Evolutionary conservation across 805 yeast genomes (phyloP).

Genomic region (Candida nemodendra): DNA sequence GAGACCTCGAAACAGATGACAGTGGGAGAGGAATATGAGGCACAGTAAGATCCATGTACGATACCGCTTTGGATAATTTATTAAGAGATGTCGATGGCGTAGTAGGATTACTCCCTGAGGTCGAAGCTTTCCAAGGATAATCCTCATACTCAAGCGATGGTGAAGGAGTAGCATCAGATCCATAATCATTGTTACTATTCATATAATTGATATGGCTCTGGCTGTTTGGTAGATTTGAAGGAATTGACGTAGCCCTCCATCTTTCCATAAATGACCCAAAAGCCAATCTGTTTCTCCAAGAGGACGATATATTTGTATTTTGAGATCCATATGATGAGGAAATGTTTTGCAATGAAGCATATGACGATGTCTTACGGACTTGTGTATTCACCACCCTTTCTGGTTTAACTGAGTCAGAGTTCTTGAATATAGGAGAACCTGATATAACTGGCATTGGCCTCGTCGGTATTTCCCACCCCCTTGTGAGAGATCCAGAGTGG

Average conservation of each 20-base stretch:
- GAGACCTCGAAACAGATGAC: slow-evolving; percentile 7
- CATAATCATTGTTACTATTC: slow-evolving; percentile 1
- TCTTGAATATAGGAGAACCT: slow-evolving; percentile 18
- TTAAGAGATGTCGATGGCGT: slow-evolving; percentile 9
- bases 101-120: slow-evolving; percentile 9
- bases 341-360: slow-evolving; percentile 34
- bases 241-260: slow-evolving; percentile 19
- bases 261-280: slow-evolving; percentile 32
- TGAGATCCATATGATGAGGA: slow-evolving; percentile 38
- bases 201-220: not conserved
- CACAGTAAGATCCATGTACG: slow-evolving; percentile 7
- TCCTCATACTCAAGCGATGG: slow-evolving; percentile 29
- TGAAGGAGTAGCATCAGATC: slow-evolving; percentile 23
- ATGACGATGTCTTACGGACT: slow-evolving; percentile 30
- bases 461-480: slow-evolving; percentile 46
- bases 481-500: slow-evolving; percentile 16
- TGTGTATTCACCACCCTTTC: slow-evolving; percentile 21
- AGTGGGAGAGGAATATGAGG: slow-evolving; percentile 1
- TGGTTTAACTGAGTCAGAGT: slow-evolving; percentile 15
- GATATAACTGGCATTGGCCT: slow-evolving; percentile 24
- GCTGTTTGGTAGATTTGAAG: not conserved
- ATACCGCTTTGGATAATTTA: slow-evolving; percentile 7
- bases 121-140: slow-evolving; percentile 24
- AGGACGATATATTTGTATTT: slow-evolving; percentile 15
- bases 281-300: slow-evolving; percentile 29